Percentiles rank a stretch among this genome's conserved stretches.
Conservation (phyloP, 768 basidiomycete species). For the Galerina sulciceps region DNA sequence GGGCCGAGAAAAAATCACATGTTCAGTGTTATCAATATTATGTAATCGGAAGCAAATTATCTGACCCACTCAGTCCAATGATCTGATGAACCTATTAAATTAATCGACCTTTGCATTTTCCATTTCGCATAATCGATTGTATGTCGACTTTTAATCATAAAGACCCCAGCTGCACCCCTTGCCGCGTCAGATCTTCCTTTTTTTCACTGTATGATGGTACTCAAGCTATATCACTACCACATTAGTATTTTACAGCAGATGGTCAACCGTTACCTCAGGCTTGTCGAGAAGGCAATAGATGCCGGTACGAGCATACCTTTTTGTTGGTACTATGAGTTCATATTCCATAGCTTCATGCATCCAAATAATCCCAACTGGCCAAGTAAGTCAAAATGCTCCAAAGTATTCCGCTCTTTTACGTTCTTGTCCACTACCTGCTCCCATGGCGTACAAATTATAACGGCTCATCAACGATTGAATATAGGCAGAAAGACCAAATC, state of each 20-base stretch:
- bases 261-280: conserved; percentile 43
- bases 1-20: no score
- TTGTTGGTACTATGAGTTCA: background rate
- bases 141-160: no score
- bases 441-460: background rate
- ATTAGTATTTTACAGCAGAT: conserved; percentile 50
- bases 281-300: conserved; percentile 51
- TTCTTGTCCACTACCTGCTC: background rate
- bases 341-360: conserved; percentile 45
- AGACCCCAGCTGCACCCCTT: conserved; percentile 29
- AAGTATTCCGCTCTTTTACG: background rate
- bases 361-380: conserved; percentile 52
- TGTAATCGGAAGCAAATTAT: no score
- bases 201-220: background rate
- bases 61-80: no score
- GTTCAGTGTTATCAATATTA: no score
- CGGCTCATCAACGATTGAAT: background rate
- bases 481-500: background rate
- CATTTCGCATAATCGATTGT: no score
- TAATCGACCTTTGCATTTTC: no score
- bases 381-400: conserved; percentile 3
- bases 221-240: background rate
- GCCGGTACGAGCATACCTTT: conserved; percentile 43
- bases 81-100: no score
- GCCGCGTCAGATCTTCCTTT: conserved; percentile 42